A percentile compares a stretch with the other conserved stretches of the same genome.
Evolutionary conservation across 495 filamentous ascomycete species (phyloP).

Genomic region (Tetracladium setigerum): DNA sequence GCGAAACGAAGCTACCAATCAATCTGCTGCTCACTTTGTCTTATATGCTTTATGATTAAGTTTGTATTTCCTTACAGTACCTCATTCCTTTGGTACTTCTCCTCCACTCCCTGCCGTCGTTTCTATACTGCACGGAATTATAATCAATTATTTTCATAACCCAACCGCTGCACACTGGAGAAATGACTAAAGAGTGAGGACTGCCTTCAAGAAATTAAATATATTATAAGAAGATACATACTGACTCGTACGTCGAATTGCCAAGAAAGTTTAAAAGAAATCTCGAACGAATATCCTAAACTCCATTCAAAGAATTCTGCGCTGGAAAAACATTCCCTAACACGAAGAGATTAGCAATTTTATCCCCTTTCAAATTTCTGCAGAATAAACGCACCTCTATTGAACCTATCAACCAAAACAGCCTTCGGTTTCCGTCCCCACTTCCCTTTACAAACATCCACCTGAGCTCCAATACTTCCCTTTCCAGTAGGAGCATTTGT

Average conservation of each 20-base stretch:
- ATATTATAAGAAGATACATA: too few species aligned
- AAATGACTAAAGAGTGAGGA: too few species aligned
- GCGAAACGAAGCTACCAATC: too few species aligned
- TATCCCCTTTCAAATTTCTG: neutral
- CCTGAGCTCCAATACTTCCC: constrained; percentile 67
- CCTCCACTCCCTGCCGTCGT: too few species aligned
- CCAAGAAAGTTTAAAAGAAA: neutral
- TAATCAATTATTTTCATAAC: too few species aligned
- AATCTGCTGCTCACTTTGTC: too few species aligned
- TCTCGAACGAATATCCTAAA: constrained; percentile 3
- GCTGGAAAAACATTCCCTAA: constrained; percentile 23
- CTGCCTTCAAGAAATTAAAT: too few species aligned
- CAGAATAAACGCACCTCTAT: constrained; percentile 45
- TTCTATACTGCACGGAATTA: too few species aligned
- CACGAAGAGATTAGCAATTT: neutral
- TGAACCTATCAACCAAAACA: constrained; percentile 86
- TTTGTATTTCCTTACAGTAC: too few species aligned
- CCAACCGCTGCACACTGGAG: too few species aligned
- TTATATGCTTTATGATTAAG: too few species aligned
- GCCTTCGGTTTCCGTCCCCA: constrained; percentile 78
- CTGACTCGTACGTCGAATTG: neutral
- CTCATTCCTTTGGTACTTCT: too few species aligned
- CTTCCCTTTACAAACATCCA: constrained; percentile 53
- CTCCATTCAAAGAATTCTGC: constrained; percentile 19
- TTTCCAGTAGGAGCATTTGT: constrained; percentile 62